Percentiles rank a stretch among this genome's conserved stretches.
Evolutionary conservation across 1,139 yeast genomes (phyloP).

Genomic region (Zygosaccharomyces sapae): DNA sequence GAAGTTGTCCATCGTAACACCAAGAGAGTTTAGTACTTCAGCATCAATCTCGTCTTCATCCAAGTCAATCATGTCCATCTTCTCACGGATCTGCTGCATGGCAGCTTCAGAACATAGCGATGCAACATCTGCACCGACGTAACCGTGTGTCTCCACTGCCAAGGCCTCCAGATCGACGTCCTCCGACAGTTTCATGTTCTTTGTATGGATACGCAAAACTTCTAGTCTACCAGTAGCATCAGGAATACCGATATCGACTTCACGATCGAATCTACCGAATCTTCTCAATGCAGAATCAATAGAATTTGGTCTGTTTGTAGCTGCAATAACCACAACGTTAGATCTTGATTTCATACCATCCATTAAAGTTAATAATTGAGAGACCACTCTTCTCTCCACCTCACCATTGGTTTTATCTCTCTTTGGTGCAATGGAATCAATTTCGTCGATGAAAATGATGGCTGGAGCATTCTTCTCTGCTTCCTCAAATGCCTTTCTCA

Average conservation of each 20-base stretch:
- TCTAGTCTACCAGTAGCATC: constrained; percentile 98
- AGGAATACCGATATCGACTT: constrained; percentile 97
- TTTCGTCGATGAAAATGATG: constrained; percentile 95
- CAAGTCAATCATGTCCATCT: constrained; percentile 95
- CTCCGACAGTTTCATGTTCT: constrained; percentile 93
- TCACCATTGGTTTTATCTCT: constrained; percentile 99
- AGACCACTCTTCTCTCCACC: constrained; percentile 96
- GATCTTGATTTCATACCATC: constrained; percentile 99
- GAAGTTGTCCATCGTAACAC: constrained; percentile 98
- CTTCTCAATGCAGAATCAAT: constrained; percentile 98
- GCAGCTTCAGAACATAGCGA: constrained; percentile 99
- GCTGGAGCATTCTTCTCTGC: constrained; percentile 99
- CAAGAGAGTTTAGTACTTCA: constrained; percentile 90
- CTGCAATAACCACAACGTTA: constrained; percentile 91
- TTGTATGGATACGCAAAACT: constrained; percentile 87
- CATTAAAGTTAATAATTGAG: constrained; percentile 94
- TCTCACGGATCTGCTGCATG: constrained; percentile 96
- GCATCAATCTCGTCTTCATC: constrained; percentile 97
- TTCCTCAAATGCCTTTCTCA: constrained; percentile 97
- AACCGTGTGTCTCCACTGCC: constrained; percentile 92
- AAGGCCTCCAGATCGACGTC: constrained; percentile 94
- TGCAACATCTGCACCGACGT: constrained; percentile 93
- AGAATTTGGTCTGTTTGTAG: constrained; percentile 96
- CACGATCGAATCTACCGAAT: constrained; percentile 98
- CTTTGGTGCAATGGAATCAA: constrained; percentile 98